Base-by-base conservation (phyloP, 208 protist species). In the Acanthamoeba sp. region DNA sequence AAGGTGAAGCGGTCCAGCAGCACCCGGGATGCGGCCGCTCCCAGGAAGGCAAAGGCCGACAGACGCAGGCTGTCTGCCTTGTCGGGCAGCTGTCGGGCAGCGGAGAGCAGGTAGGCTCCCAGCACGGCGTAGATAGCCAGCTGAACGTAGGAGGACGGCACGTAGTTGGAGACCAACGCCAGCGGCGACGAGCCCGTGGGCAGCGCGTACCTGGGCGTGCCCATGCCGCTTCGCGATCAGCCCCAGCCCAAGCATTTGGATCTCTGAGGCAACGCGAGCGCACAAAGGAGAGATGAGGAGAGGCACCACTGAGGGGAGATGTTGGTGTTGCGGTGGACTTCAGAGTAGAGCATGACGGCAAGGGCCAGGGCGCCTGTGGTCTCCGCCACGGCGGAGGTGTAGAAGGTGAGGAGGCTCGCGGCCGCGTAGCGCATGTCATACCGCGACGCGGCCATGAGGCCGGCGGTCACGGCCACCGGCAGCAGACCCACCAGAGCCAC, bases 131-230 rank as follows among this genome's bases (percentile, higher is more conserved):
- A 84, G 34, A 84, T 52, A 0, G 38, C 76, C 38, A 84, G 40
- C 40, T 84, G 76, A 34, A 84, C 55, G 76, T 84, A 84, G 24
- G 76, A 84, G 6, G 76, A 84, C 76, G 76, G 76, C 29, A 84
- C 76, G 42, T 84, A 55, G n/a, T 48, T 52, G 16, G 76, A 84
- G 40, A 84, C 22, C 76, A 84, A 6, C 16, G 76, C 76, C 34
- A 84, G 42, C 0, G 76, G 76, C 76, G 76, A 84, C 20, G 40
- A 57, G 20, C 76, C 76, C 42, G 76, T 84, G 76, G 76, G 76
- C 76, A 84, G 40, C 22, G 76, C 76, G n/a, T 84, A 84, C 76
- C 76, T 84, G 40, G 16, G 57, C 20, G 57, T 32, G 48, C 22
- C 16, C 22, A 18, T 14, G 45, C 6, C 16, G 14, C 16, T 20